phyloP scores from a whole-genome alignment of 192 early-diverging fungal species.

The Geranomyces variabilis region DNA sequence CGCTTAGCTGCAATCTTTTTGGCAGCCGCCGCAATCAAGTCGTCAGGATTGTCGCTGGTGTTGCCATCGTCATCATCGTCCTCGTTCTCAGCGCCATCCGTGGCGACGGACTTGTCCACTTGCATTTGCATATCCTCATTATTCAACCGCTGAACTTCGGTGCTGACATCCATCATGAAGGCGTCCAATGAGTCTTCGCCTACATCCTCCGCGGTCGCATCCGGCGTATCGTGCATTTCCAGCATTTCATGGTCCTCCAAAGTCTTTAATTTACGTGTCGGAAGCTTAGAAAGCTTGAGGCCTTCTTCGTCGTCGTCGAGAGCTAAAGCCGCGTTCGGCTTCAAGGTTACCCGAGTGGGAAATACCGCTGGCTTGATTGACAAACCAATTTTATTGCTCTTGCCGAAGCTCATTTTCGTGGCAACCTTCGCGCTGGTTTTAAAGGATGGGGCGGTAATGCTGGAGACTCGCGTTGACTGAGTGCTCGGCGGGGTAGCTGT shows the following conservation, averaged over 20 bases:
- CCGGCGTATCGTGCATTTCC: not conserved
- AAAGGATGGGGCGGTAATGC: not conserved
- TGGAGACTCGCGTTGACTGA: not conserved
- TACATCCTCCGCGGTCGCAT: constrained; percentile 27
- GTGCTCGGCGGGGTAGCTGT: too few species aligned
- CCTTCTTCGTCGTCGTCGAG: constrained; percentile 65
- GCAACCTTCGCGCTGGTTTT: not conserved
- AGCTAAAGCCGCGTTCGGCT: constrained; percentile 61
- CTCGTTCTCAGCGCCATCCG: constrained; percentile 32
- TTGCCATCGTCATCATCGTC: constrained; percentile 39
- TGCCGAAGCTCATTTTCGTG: constrained; percentile 21
- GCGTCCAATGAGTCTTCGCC: constrained; percentile 67
- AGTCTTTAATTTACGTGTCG: constrained; percentile 22
- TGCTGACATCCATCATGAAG: constrained; percentile 84
- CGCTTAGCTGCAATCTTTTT: constrained; percentile 78
- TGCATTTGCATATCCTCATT: constrained; percentile 56
- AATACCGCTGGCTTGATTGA: constrained; percentile 16
- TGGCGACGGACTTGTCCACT: constrained; percentile 11
- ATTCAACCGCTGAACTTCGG: constrained; percentile 71
- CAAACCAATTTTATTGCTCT: constrained; percentile 19
- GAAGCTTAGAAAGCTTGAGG: not conserved
- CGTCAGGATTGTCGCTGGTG: constrained; percentile 30
- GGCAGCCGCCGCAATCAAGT: constrained; percentile 64
- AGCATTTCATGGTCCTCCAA: constrained; percentile 20
- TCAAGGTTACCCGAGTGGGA: constrained; percentile 1